phyloP scores from a whole-genome alignment of 2,329 filamentous ascomycete genomes.

The Rhexocercosporidium sp. region DNA sequence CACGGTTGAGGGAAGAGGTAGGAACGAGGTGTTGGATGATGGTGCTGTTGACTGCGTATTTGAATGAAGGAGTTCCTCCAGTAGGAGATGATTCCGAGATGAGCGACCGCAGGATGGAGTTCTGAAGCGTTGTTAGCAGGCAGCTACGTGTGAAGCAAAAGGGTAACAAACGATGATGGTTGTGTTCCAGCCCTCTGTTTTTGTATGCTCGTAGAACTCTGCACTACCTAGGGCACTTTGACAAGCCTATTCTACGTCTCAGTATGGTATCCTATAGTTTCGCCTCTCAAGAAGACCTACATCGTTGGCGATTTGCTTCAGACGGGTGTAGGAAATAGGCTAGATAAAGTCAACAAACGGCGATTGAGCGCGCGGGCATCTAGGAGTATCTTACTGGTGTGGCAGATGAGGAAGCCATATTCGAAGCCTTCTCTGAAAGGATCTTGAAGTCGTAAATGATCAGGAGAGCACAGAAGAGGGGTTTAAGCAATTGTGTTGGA shows the following conservation, averaged over 20 bases:
- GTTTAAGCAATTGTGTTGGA: constrained; percentile 11
- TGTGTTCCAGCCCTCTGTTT: constrained; percentile 88
- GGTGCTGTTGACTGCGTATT: constrained; percentile 97
- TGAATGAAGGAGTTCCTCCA: constrained; percentile 70
- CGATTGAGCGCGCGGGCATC: background rate
- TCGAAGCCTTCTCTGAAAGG: background rate
- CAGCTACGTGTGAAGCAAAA: background rate
- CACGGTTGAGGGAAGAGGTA: constrained; percentile 66
- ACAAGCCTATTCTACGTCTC: constrained; percentile 68
- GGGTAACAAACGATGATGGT: constrained; percentile 78
- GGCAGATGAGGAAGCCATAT: constrained; percentile 38
- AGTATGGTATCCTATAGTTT: background rate
- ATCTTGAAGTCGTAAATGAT: background rate
- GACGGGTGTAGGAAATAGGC: constrained; percentile 77
- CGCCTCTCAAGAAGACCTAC: constrained; percentile 51
- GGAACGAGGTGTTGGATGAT: constrained; percentile 92
- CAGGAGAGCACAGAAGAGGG: constrained; percentile 3
- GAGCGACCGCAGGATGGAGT: constrained; percentile 76
- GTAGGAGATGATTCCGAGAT: constrained; percentile 74
- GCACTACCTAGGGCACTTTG: constrained; percentile 74
- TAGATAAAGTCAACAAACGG: constrained; percentile 44
- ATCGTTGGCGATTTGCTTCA: constrained; percentile 86
- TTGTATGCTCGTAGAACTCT: constrained; percentile 84
- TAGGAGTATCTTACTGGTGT: constrained; percentile 34
- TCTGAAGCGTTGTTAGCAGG: constrained; percentile 52